Percentiles rank a stretch among this genome's conserved stretches.
phyloP scores from a whole-genome alignment of 352 stramenopile genomes.

The Phytophthora multivora region DNA sequence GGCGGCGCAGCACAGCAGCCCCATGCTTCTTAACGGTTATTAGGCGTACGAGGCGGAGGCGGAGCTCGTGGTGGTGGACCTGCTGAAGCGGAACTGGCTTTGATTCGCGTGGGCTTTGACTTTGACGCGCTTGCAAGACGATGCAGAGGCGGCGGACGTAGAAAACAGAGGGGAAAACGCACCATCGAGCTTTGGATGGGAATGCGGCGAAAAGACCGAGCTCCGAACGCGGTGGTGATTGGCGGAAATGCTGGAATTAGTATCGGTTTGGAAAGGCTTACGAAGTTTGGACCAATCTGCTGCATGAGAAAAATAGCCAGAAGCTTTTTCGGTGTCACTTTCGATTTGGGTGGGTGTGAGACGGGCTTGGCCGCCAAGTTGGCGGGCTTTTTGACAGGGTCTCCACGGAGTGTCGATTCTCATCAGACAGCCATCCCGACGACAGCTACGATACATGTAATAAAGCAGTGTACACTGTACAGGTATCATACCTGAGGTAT shows the following conservation, averaged over 20 bases:
- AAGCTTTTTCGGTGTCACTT: slow-evolving; percentile 16
- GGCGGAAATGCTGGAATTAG: neutral
- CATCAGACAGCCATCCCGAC: too few relatives aligned
- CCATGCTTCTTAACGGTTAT: slow-evolving; percentile 27
- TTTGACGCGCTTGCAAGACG: slow-evolving; percentile 2
- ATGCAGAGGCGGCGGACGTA: slow-evolving; percentile 8
- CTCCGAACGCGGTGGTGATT: neutral
- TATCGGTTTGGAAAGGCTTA: neutral
- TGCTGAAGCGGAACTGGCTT: slow-evolving; percentile 31
- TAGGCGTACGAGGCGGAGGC: slow-evolving; percentile 9
- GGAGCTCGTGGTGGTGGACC: slow-evolving; percentile 22
- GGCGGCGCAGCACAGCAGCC: slow-evolving; percentile 52
- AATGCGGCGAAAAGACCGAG: slow-evolving; percentile 7
- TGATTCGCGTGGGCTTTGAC: slow-evolving; percentile 7
- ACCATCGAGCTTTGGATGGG: slow-evolving; percentile 24
- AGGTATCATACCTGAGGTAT: too few relatives aligned
- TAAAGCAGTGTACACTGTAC: too few relatives aligned
- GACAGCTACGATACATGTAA: too few relatives aligned
- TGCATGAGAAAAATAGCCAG: slow-evolving; percentile 20
- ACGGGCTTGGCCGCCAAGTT: too few relatives aligned
- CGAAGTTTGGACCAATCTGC: slow-evolving; percentile 7
- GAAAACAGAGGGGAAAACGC: slow-evolving; percentile 2
- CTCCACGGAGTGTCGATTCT: neutral
- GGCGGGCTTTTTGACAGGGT: slow-evolving; percentile 10
- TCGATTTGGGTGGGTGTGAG: slow-evolving; percentile 18